Evolutionary conservation across 352 stramenopile genomes (phyloP), one percentile per base, ranked within the genome.

Genomic region (Phytophthora boehmeriae): DNA sequence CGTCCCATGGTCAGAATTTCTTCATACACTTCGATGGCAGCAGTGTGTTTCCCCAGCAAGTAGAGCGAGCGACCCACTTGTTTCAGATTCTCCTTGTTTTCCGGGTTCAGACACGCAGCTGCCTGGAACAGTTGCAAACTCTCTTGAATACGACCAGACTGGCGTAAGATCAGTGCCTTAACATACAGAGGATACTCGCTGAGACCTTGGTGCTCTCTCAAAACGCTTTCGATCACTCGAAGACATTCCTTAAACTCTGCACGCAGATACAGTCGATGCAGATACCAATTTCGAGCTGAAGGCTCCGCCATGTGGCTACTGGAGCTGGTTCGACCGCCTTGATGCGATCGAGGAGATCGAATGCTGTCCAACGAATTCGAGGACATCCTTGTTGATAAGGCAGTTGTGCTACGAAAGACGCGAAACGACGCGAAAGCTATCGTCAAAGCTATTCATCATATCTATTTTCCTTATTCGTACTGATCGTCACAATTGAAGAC

Each of bases 121-220:
- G 92, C 90, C 71, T 98, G 93, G 59, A 98, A 97, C 2, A 97
- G 77, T 74, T 92, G 83, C 17, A 98, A 59, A 34, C 78, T 92
- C 71, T 98, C 90, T 62, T 97, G 81, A 41, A 98, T 97, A 10
- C 81, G 75, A 4, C 93, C 92, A 1, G 88, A 90, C 39, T 96
- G 86, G 11, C 93, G 79, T 59, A 96, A 45, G 50, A 98, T 97
- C 41, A 98, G 64, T 13, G 86, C 89, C 65, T 98, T 98, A 54
- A 97, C 75, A 66, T 97, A 97, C 47, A 98, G 68, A 2, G 92
- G 80, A 59, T 98, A 98, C 76, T 98, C 92, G 51, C 87, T 95
- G 51, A 97, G 68, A 0, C 91, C 92, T 49, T 93, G 76, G 68
- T 89, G 80, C 44, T 80, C 76, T 61, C 81, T 75, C 16, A 98